Evolutionary conservation across 2,329 filamentous ascomycete genomes (phyloP).

Genomic region (Davidsoniella neocaledoniae): DNA sequence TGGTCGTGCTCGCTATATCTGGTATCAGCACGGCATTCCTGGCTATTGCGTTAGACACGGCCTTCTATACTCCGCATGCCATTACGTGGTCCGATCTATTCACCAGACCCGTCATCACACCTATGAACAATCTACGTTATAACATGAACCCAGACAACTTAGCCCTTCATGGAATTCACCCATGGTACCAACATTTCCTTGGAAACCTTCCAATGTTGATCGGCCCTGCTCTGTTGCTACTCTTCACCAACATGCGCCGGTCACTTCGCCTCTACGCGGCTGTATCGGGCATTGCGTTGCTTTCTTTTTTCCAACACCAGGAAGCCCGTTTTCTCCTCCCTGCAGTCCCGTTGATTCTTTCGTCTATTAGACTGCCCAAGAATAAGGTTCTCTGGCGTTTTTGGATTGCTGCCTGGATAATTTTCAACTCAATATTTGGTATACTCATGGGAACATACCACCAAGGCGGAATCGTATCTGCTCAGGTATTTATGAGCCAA

Average conservation of each 20-base stretch:
- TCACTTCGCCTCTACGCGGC: slow-evolving; percentile 55
- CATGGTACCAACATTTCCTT: slow-evolving; percentile 60
- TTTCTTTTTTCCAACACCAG: slow-evolving; percentile 64
- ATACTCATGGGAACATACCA: slow-evolving; percentile 67
- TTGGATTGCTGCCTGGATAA: slow-evolving; percentile 47
- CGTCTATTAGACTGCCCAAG: slow-evolving; percentile 51
- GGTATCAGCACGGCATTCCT: slow-evolving; percentile 51
- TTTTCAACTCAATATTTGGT: slow-evolving; percentile 53
- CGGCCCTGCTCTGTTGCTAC: slow-evolving; percentile 47
- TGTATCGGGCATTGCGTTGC: slow-evolving; percentile 49
- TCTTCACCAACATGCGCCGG: slow-evolving; percentile 39
- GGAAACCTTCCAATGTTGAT: slow-evolving; percentile 57
- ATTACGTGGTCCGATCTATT: slow-evolving; percentile 50
- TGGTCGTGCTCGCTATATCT: slow-evolving; percentile 47
- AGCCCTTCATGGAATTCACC: slow-evolving; percentile 59
- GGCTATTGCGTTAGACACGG: slow-evolving; percentile 69
- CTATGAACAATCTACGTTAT: slow-evolving; percentile 62
- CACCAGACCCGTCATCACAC: slow-evolving; percentile 51
- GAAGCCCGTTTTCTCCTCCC: slow-evolving; percentile 66
- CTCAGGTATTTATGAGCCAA: slow-evolving; percentile 56
- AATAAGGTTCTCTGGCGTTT: slow-evolving; percentile 29
- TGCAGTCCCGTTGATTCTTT: slow-evolving; percentile 58
- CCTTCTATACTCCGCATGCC: slow-evolving; percentile 54
- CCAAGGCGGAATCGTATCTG: slow-evolving; percentile 61
- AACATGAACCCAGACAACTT: slow-evolving; percentile 56